Evolutionary conservation across 257 asterid species (phyloP), one percentile per base, ranked within the genome.

Genomic region (Scutellaria barbata): DNA sequence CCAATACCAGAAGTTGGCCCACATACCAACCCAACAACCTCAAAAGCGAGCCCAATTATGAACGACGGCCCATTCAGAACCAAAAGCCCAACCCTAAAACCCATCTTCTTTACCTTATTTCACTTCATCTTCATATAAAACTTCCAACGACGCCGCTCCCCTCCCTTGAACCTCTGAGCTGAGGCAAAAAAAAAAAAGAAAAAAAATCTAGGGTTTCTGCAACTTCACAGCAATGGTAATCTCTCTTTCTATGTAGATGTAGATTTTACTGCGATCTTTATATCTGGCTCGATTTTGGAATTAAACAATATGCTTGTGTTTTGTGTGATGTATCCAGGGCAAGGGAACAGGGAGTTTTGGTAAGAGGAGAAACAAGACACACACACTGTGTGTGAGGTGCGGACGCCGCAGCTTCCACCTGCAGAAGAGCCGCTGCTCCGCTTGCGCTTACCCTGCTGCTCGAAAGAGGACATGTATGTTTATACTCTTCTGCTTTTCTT

Each of bases 391-490:
- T 75, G 81, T 84, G 17, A 70, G 88, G 80, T 84, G 88, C 55
- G 88, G 88, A 30, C 82, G 85, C 74, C 84, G 85, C 67, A 84
- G 88, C 64, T 84, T 84, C 76, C 88, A 83, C 53, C 69, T 84
- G 59, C 85, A 84, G 85, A 84, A 81, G 80, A 84, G 88, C 70
- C 80, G 84, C 50, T 81, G 85, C 82, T 52, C 85, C 47, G 88
- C 88, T 61, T 83, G 85, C 43, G 88, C 85, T 55, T 83, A 83
- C 47, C 85, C 87, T 13, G 85, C 87, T 30, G 81, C 85, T 5
- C 83, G 85, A 76, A 83, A 80, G 87, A 83, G 85, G 81, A 80
- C 83, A 35, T 83, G 85, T 83, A 80, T 6, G 82, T 3, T 51
- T 83, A 80, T 6, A 80, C 5, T 51, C 3, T 52, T 69, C 53